phyloP scores from a whole-genome alignment of 805 yeast species.

The Wickerhamiella australiensis region DNA sequence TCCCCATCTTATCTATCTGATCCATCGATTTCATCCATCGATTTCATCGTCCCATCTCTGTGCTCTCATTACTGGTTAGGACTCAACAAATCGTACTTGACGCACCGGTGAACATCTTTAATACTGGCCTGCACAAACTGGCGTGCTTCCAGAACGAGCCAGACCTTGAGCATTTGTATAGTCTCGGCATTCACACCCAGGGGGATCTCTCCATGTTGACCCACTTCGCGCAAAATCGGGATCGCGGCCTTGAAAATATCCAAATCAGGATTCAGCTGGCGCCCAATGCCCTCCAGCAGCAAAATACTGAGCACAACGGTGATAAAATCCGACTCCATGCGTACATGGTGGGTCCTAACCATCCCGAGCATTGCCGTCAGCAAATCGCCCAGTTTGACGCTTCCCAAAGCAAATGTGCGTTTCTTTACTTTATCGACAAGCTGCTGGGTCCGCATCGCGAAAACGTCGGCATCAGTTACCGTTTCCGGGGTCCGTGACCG shows the following conservation, averaged over 20 bases:
- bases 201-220: constrained; percentile 26
- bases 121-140: constrained; percentile 74
- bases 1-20: no score
- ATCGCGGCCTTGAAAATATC: constrained; percentile 90
- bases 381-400: constrained; percentile 82
- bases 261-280: constrained; percentile 83
- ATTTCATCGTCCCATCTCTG: background rate
- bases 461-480: constrained; percentile 69
- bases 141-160: constrained; percentile 83
- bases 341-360: constrained; percentile 90
- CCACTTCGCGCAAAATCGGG: constrained; percentile 74
- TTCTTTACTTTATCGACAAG: constrained; percentile 70
- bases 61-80: constrained; percentile 39
- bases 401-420: constrained; percentile 84
- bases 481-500: constrained; percentile 91
- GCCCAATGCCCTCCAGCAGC: constrained; percentile 85
- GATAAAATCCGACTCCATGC: constrained; percentile 95
- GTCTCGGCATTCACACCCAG: constrained; percentile 31
- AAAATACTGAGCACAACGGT: constrained; percentile 91
- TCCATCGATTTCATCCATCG: no score
- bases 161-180: constrained; percentile 75
- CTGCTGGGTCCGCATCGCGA: constrained; percentile 76
- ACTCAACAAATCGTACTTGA: constrained; percentile 52
- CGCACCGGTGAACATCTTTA: constrained; percentile 48
- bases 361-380: constrained; percentile 74